Evolutionary conservation across 768 basidiomycete species (phyloP).

Genomic region (Termitomyces sp.): DNA sequence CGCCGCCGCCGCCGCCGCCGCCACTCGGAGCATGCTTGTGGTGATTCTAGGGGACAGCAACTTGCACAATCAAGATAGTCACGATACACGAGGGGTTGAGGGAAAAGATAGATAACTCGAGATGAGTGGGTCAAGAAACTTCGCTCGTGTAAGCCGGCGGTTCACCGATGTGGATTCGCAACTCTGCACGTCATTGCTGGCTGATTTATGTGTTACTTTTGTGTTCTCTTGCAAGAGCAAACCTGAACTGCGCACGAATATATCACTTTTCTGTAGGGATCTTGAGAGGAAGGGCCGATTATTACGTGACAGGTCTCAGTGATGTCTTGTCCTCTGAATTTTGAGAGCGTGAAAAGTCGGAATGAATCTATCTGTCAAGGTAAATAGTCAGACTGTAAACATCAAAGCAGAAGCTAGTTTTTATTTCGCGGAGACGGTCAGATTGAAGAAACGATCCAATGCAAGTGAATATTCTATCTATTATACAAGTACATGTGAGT

Average conservation of each 20-base stretch:
- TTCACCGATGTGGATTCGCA: neutral
- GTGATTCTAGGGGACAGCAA: neutral
- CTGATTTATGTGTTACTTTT: neutral
- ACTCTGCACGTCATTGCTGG: neutral
- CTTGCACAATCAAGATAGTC: neutral
- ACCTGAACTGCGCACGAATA: neutral
- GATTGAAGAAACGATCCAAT: neutral
- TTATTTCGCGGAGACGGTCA: neutral
- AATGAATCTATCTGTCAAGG: no score
- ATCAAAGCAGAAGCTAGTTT: no score
- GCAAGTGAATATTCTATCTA: neutral
- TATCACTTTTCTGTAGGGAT: neutral
- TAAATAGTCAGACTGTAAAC: no score
- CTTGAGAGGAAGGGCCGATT: neutral
- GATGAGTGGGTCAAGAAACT: neutral
- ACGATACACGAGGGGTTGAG: neutral
- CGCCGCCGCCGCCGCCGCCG: slow-evolving; percentile 5
- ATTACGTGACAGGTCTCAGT: neutral
- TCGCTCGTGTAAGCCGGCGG: neutral
- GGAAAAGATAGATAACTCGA: neutral
- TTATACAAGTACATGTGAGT: slow-evolving; percentile 4
- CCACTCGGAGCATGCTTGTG: neutral
- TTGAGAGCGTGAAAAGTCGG: no score
- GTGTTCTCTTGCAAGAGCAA: neutral
- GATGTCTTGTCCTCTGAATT: no score